Conservation (phyloP, 805 yeast genomes). For the Spathaspora arborariae region DNA sequence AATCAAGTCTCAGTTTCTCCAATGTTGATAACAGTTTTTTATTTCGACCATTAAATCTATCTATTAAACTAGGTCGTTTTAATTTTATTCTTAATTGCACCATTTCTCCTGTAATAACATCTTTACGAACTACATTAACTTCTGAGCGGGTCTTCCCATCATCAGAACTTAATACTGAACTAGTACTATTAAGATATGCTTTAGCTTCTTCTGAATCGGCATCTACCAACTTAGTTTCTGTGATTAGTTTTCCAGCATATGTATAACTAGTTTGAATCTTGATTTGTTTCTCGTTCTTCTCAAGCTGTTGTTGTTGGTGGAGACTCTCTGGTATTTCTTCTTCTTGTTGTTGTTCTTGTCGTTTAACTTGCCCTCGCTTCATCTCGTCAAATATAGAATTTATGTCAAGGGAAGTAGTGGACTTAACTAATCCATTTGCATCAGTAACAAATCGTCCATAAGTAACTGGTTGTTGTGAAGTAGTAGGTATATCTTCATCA, state of each 20-base stretch:
- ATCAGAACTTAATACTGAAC: conserved; percentile 20
- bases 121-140: conserved; percentile 31
- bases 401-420: conserved; percentile 17
- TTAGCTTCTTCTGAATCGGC: conserved; percentile 81
- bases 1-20: conserved; percentile 89
- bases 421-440: conserved; percentile 12
- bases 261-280: conserved; percentile 75
- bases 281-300: conserved; percentile 25
- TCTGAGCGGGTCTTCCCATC: conserved; percentile 17
- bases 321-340: conserved; percentile 10
- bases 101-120: conserved; percentile 28
- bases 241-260: conserved; percentile 82
- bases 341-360: conserved; percentile 1
- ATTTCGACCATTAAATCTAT: conserved; percentile 67
- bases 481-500: conserved; percentile 30
- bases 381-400: conserved; percentile 29
- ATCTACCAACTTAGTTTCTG: conserved; percentile 77
- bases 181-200: conserved; percentile 64
- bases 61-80: conserved; percentile 72
- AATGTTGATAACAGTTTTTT: conserved; percentile 70
- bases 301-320: neutral
- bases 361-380: conserved; percentile 9
- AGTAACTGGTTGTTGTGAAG: conserved; percentile 49
- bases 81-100: conserved; percentile 49
- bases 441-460: conserved; percentile 9